Base-by-base conservation (phyloP, 768 basidiomycete species). In the Exsudoporus frostii region DNA sequence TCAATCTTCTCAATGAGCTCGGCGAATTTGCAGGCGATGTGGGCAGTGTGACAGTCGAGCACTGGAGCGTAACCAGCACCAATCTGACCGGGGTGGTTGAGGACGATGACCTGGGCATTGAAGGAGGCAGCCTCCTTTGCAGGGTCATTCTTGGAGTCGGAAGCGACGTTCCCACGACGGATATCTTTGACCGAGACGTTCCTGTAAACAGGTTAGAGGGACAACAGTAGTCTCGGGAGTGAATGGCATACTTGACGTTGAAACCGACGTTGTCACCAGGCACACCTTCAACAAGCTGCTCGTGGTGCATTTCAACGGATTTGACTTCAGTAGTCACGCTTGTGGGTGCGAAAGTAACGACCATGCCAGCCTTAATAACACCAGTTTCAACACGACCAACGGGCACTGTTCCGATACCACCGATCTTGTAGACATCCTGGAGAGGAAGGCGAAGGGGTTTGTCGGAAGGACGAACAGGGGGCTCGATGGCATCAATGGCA, bases 401-500 rank as follows among this genome's bases (percentile, higher is more conserved):
- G 74, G 97, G 97, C 70, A 99, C 97, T 67, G 97, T 99, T 64
- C 97, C 97, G 64, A 99, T 99, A 92, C 97, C 97, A 79, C 97
- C 97, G 68, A 99, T 99, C 85, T 99, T 99, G 92, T 99, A 98
- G 71, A 99, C 97, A 85, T 99, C 97, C 86, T 99, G 96, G 74
- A 97, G 93, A 68, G 96, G 94, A 64, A 99, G 95, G 78, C 97
- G 95, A 80, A 99, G 97, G 65, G 97, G 96, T 84, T 98, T 98
- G 82, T 99, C 97, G 72, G 90, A 88, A 59, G 97, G 97, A 75
- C 97, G 92, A 63, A 79, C 74, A 59, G 97, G 97, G 70, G 97
- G 94, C 71, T 99, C 97, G 70, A 99, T 99, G 74, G 95, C 94
- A 69, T 99, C 97, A 66, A 99, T 98, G 72, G 97, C 95, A 73